These are phyloP conservation scores for Azolla pinnata DNA, from an alignment of 75 land plant species.

Conservation along the genomic window DNA sequence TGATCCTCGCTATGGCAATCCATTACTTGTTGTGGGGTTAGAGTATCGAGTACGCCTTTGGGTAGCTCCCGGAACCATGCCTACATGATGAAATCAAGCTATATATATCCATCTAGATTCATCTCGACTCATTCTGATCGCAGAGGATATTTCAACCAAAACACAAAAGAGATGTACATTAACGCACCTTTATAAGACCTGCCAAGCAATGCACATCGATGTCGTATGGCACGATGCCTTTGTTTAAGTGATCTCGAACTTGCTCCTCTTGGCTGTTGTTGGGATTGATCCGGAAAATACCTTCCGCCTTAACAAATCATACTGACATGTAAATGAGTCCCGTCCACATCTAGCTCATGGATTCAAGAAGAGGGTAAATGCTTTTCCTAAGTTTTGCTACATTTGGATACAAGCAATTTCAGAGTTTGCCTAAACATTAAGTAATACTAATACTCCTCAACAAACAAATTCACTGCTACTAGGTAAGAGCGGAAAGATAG, in stretches of 20 bases:
- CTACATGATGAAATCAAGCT: slow-evolving; percentile 17
- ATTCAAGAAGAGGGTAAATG: too few relatives aligned
- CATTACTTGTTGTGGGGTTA: slow-evolving; percentile 71
- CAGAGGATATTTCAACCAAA: too few relatives aligned
- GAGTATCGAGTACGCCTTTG: slow-evolving; percentile 58
- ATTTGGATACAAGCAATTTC: too few relatives aligned
- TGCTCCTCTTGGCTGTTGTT: slow-evolving; percentile 79
- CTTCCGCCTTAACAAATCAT: slow-evolving; percentile 54
- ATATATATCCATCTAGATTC: not conserved
- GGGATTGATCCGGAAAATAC: slow-evolving; percentile 80
- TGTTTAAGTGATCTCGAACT: slow-evolving; percentile 72
- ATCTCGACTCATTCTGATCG: not conserved
- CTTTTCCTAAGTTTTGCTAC: too few relatives aligned
- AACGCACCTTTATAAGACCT: slow-evolving; percentile 72
- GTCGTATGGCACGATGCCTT: slow-evolving; percentile 61
- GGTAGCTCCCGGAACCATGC: slow-evolving; percentile 88
- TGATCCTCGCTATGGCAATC: slow-evolving; percentile 69
- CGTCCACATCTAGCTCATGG: too few relatives aligned
- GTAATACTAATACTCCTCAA: too few relatives aligned
- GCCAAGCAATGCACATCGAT: slow-evolving; percentile 83
- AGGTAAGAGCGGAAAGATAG: too few relatives aligned
- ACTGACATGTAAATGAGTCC: too few relatives aligned
- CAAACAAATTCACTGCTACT: too few relatives aligned
- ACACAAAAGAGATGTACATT: not conserved
- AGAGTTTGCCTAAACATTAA: too few relatives aligned